These are phyloP conservation scores for Fagopyrum tataricum DNA, from an alignment of 148 eudicot species.

Conservation along the genomic window DNA sequence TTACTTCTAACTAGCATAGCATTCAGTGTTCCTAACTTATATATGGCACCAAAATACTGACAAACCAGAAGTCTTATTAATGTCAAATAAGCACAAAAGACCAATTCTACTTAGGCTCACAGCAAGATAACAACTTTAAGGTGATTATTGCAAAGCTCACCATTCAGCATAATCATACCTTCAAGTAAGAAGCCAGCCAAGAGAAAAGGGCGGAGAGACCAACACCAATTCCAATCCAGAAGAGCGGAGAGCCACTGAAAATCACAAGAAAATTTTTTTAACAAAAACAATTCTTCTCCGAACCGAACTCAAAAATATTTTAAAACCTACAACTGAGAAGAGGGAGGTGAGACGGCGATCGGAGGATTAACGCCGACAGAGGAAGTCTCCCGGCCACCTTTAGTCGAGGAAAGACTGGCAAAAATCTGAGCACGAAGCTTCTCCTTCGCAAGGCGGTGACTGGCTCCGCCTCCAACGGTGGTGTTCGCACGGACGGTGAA, in stretches of 20 bases:
- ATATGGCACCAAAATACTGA: no score
- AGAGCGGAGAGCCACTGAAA: slow-evolving; percentile 79
- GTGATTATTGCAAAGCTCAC: not conserved
- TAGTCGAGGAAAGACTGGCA: slow-evolving; percentile 42
- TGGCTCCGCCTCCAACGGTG: not conserved
- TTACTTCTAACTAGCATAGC: not conserved
- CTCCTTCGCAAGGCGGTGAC: slow-evolving; percentile 16
- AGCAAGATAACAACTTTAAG: not conserved
- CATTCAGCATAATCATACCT: slow-evolving; percentile 37
- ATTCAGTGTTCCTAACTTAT: not conserved
- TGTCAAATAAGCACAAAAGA: no score
- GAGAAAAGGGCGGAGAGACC: slow-evolving; percentile 77
- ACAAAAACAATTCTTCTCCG: not conserved
- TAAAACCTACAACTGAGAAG: slow-evolving; percentile 55
- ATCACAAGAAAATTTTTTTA: not conserved
- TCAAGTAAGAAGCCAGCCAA: slow-evolving; percentile 56
- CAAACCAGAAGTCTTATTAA: no score
- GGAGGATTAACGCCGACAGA: slow-evolving; percentile 69
- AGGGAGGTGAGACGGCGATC: slow-evolving; percentile 42
- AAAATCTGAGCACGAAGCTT: slow-evolving; percentile 32
- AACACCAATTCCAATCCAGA: slow-evolving; percentile 98
- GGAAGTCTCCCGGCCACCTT: slow-evolving; percentile 40
- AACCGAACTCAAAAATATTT: not conserved
- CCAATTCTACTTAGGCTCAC: not conserved
- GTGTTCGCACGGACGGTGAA: slow-evolving; percentile 7